Percentiles rank a stretch among this genome's conserved stretches.
These are phyloP conservation scores for Penicillium verhagenii DNA, from an alignment of 495 filamentous ascomycete genomes.

Conservation along the genomic window DNA sequence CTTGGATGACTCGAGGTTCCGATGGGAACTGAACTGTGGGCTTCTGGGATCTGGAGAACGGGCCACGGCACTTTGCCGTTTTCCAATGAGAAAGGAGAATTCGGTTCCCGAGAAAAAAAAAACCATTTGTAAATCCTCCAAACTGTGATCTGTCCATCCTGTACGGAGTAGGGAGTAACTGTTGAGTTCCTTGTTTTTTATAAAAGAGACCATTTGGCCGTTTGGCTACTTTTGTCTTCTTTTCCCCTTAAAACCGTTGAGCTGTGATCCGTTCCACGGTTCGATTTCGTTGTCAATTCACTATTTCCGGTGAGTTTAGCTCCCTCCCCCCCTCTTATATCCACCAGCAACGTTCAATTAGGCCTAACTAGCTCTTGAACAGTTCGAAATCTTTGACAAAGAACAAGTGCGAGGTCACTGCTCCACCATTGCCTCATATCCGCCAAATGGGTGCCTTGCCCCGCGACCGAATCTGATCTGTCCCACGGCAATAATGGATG, in stretches of 20 bases:
- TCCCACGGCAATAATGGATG: slow-evolving; percentile 38
- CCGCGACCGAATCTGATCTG: slow-evolving; percentile 12
- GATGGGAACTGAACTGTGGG: slow-evolving; percentile 1
- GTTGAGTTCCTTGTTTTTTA: background rate
- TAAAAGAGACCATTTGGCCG: background rate
- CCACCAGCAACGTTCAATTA: background rate
- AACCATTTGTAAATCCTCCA: no score
- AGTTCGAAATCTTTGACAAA: background rate
- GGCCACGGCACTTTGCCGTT: slow-evolving; percentile 2
- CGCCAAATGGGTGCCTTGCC: slow-evolving; percentile 9
- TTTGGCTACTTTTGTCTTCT: background rate
- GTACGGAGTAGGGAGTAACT: no score
- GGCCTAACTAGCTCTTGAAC: background rate
- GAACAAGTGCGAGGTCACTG: background rate
- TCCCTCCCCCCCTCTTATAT: background rate
- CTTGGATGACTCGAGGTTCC: background rate
- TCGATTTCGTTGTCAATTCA: background rate
- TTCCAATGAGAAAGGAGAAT: slow-evolving; percentile 10
- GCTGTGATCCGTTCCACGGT: background rate
- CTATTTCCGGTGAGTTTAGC: background rate
- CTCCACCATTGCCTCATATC: background rate
- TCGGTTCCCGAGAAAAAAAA: slow-evolving; percentile 4
- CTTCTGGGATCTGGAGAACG: slow-evolving; percentile 13
- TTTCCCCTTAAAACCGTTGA: background rate
- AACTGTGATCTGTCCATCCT: slow-evolving; percentile 15